phyloP scores from a whole-genome alignment of 306 rosid genomes.

The Corylus americana region DNA sequence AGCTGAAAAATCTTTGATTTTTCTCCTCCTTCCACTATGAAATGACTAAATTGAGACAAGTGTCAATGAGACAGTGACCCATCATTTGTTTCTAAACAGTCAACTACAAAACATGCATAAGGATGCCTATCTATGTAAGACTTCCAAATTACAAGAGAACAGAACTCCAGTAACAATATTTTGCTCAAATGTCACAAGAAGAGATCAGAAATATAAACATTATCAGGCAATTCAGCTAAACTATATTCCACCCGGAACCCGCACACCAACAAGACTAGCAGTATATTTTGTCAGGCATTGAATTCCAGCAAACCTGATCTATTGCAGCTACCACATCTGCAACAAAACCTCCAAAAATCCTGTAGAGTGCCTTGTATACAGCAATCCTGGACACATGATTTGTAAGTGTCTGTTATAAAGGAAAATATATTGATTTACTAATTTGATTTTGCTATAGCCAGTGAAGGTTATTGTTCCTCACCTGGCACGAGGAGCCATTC shows the following conservation, averaged over 20 bases:
- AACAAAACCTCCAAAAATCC: constrained; percentile 94
- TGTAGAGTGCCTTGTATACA: constrained; percentile 94
- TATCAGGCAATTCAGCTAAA: constrained; percentile 7
- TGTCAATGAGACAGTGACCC: not conserved
- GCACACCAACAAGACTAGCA: constrained; percentile 13
- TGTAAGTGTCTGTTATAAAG: constrained; percentile 24
- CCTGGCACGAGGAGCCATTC: constrained; percentile 99
- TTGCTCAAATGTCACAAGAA: not conserved
- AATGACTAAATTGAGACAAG: constrained; percentile 1
- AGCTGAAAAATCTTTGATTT: not conserved
- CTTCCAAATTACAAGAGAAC: not conserved
- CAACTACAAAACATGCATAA: constrained; percentile 7
- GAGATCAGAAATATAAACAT: not conserved
- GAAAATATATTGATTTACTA: constrained; percentile 25
- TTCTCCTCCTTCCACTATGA: not conserved
- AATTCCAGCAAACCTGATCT: constrained; percentile 72
- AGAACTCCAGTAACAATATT: not conserved
- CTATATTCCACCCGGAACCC: not conserved
- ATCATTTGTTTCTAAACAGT: not conserved
- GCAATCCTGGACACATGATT: constrained; percentile 74
- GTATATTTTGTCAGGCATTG: constrained; percentile 5
- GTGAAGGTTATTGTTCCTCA: constrained; percentile 40
- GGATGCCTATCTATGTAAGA: not conserved
- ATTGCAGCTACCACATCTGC: constrained; percentile 99
- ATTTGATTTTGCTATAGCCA: constrained; percentile 26